phyloP scores from a whole-genome alignment of 495 filamentous ascomycete genomes.

The Penicillium herquei region DNA sequence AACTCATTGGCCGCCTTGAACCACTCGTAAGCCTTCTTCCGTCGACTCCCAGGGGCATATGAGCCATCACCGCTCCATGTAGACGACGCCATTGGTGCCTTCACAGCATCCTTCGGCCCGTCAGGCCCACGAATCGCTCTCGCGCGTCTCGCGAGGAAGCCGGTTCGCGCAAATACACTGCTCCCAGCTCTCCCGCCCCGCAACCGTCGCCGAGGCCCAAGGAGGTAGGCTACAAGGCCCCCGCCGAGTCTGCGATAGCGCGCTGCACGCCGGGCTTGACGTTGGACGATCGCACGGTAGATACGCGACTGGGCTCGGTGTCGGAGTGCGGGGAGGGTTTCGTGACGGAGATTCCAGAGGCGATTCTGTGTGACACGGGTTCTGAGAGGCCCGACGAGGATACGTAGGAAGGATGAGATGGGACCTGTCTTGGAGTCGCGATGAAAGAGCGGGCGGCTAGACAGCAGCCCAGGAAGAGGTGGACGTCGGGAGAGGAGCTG shows the following conservation, averaged over 20 bases:
- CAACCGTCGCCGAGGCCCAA: slow-evolving; percentile 46
- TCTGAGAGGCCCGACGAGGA: slow-evolving; percentile 57
- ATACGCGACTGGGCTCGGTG: slow-evolving; percentile 69
- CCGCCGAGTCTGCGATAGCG: slow-evolving; percentile 27
- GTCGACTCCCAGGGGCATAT: slow-evolving; percentile 63
- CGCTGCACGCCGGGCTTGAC: slow-evolving; percentile 52
- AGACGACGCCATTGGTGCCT: slow-evolving; percentile 39
- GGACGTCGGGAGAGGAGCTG: slow-evolving; percentile 20
- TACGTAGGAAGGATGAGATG: slow-evolving; percentile 29
- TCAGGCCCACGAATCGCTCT: slow-evolving; percentile 18
- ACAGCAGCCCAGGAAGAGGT: slow-evolving; percentile 18
- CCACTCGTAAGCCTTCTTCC: slow-evolving; percentile 81
- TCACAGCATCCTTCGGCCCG: slow-evolving; percentile 27
- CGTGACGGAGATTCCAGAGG: slow-evolving; percentile 66
- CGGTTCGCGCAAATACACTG: neutral
- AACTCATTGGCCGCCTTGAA: slow-evolving; percentile 88
- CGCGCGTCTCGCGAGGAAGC: slow-evolving; percentile 5
- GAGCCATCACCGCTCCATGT: slow-evolving; percentile 48
- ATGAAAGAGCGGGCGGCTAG: slow-evolving; percentile 14
- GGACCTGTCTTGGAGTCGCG: slow-evolving; percentile 20
- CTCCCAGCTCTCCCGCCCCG: slow-evolving; percentile 18
- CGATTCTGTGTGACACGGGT: slow-evolving; percentile 59
- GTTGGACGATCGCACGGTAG: slow-evolving; percentile 67
- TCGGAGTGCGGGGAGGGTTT: slow-evolving; percentile 68
- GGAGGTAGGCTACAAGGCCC: slow-evolving; percentile 51